These are phyloP conservation scores for Aureobasidium sp. DNA, from an alignment of 2,329 filamentous ascomycete species.

Conservation along the genomic window DNA sequence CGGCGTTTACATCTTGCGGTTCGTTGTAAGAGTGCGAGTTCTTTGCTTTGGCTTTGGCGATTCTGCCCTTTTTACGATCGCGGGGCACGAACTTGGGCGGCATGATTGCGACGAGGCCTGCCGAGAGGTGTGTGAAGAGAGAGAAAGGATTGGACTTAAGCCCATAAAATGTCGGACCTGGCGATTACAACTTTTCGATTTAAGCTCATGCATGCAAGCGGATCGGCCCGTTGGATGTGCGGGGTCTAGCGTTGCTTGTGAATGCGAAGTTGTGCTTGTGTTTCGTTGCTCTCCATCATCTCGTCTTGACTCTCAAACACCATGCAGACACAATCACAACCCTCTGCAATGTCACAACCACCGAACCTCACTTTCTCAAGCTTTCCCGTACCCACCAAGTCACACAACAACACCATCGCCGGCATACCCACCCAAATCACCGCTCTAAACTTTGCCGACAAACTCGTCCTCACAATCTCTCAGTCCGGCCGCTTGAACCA, in stretches of 20 bases:
- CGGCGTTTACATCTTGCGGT: conserved; percentile 47
- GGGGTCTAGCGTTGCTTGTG: background rate
- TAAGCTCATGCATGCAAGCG: background rate
- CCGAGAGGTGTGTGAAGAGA: background rate
- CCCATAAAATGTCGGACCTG: background rate
- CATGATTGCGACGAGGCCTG: conserved; percentile 19
- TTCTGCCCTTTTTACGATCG: conserved; percentile 52
- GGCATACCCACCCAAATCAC: conserved; percentile 64
- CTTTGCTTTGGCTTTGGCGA: conserved; percentile 50
- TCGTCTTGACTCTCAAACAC: background rate
- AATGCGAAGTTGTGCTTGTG: background rate
- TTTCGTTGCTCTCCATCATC: background rate
- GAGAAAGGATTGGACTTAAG: background rate
- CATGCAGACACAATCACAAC: background rate
- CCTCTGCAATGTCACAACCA: conserved; percentile 29
- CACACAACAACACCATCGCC: conserved; percentile 52
- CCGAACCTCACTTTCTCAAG: conserved; percentile 42
- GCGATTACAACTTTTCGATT: conserved; percentile 8
- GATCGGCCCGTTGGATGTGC: background rate
- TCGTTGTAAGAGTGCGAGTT: conserved; percentile 27
- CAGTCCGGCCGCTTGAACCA: conserved; percentile 80
- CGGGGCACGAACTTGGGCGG: conserved; percentile 43
- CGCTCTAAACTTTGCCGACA: conserved; percentile 71
- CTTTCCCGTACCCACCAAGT: conserved; percentile 39
- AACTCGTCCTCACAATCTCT: conserved; percentile 80